phyloP scores from a whole-genome alignment of 2,329 filamentous ascomycete species.

The Ophiosphaerella korrae region DNA sequence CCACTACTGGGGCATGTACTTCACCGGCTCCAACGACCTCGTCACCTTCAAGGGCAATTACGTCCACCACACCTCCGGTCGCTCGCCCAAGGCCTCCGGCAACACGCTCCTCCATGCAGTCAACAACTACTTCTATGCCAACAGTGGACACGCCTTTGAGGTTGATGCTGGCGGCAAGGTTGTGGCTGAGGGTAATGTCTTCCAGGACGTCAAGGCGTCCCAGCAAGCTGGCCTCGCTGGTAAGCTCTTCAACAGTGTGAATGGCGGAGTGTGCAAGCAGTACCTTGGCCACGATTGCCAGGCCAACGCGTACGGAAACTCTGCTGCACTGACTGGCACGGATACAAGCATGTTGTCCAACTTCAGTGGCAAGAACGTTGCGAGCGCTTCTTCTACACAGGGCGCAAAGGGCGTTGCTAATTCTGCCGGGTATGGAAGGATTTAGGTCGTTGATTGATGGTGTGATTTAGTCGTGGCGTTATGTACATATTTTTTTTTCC shows the following conservation, averaged over 20 bases:
- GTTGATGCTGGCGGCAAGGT: constrained; percentile 47
- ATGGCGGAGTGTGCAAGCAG: constrained; percentile 48
- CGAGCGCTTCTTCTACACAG: constrained; percentile 44
- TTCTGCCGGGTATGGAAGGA: constrained; percentile 30
- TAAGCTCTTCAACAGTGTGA: constrained; percentile 47
- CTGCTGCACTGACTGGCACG: constrained; percentile 32
- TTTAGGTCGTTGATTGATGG: constrained; percentile 16
- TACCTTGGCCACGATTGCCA: constrained; percentile 58
- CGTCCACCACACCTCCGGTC: constrained; percentile 63
- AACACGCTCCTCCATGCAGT: constrained; percentile 65
- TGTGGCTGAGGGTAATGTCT: constrained; percentile 63
- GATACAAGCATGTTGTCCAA: constrained; percentile 57
- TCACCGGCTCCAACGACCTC: constrained; percentile 61
- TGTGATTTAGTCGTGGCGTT: no score
- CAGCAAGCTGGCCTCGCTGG: constrained; percentile 51
- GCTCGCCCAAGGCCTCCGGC: constrained; percentile 61
- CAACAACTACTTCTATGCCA: constrained; percentile 67
- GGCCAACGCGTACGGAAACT: constrained; percentile 51
- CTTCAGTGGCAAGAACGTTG: constrained; percentile 61
- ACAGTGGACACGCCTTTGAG: constrained; percentile 64
- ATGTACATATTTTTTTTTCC: no score
- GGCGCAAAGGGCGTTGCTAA: constrained; percentile 23
- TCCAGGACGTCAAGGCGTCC: constrained; percentile 57
- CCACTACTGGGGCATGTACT: constrained; percentile 65
- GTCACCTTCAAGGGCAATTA: constrained; percentile 67